Conservation (phyloP, 208 protist genomes). For the Histomonas meleagridis region DNA sequence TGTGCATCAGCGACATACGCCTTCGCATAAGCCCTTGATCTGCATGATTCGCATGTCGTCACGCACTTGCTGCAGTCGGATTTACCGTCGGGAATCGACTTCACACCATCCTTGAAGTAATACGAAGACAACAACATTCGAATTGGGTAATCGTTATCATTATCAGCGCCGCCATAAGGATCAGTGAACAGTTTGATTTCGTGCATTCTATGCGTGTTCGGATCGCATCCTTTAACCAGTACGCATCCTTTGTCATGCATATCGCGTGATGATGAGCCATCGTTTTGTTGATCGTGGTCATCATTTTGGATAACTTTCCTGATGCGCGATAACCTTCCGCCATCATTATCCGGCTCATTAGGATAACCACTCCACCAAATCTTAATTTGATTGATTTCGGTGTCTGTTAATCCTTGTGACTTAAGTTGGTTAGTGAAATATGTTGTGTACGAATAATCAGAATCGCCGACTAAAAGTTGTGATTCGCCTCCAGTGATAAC, state of each 20-base stretch:
- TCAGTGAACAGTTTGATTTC: slow-evolving; percentile 53
- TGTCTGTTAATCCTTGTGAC: slow-evolving; percentile 43
- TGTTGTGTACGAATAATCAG: slow-evolving; percentile 53
- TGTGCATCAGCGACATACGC: slow-evolving; percentile 44
- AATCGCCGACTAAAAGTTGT: slow-evolving; percentile 46
- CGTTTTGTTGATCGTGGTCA: slow-evolving; percentile 58
- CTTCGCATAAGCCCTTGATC: slow-evolving; percentile 25
- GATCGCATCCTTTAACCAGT: slow-evolving; percentile 50
- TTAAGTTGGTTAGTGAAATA: slow-evolving; percentile 42
- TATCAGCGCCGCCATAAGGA: slow-evolving; percentile 54
- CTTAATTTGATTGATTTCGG: slow-evolving; percentile 59
- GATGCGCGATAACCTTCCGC: neutral
- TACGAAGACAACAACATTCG: slow-evolving; percentile 53
- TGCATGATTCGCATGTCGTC: slow-evolving; percentile 40
- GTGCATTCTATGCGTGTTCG: slow-evolving; percentile 50
- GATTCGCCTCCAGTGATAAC: slow-evolving; percentile 56
- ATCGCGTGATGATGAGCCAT: slow-evolving; percentile 52
- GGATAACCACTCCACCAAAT: slow-evolving; percentile 60
- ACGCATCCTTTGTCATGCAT: slow-evolving; percentile 56
- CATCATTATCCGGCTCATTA: slow-evolving; percentile 40
- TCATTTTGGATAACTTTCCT: slow-evolving; percentile 59
- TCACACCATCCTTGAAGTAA: slow-evolving; percentile 20
- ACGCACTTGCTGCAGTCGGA: slow-evolving; percentile 47
- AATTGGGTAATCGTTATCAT: slow-evolving; percentile 58
- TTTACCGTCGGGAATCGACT: slow-evolving; percentile 52